Percentiles rank a stretch among this genome's conserved stretches.
Conservation (phyloP, 345 rosid genomes). For the Balakata baccata region DNA sequence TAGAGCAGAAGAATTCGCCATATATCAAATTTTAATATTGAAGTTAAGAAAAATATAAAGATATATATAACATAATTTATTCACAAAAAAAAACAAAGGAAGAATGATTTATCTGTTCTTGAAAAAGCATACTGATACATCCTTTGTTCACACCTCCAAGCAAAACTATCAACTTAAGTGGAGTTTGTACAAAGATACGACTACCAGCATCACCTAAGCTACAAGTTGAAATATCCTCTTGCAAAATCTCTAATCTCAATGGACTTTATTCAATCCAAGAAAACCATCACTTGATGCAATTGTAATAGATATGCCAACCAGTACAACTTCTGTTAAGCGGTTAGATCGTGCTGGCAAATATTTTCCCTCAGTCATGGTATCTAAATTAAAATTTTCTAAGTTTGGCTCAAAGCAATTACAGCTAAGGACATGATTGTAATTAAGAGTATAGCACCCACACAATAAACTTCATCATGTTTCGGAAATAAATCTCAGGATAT, state of each 20-base stretch:
- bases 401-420: neutral
- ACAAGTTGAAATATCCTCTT: too few species aligned
- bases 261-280: neutral
- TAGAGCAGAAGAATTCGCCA: neutral
- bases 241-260: too few species aligned
- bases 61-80: too few species aligned
- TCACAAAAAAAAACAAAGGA: too few species aligned
- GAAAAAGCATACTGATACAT: too few species aligned
- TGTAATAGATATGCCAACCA: neutral
- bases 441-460: neutral
- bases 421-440: neutral
- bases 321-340: too few species aligned
- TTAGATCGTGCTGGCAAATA: neutral
- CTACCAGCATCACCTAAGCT: too few species aligned
- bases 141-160: neutral
- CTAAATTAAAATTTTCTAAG: neutral
- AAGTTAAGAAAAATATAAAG: neutral
- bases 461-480: neutral
- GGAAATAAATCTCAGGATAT: neutral
- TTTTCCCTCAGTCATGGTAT: neutral
- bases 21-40: neutral
- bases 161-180: neutral
- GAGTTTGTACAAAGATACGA: neutral
- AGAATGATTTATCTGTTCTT: too few species aligned
- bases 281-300: neutral